Evolutionary conservation across 1,139 yeast species (phyloP), one percentile per base, ranked within the genome.

Genomic region (Hansenula sp.): DNA sequence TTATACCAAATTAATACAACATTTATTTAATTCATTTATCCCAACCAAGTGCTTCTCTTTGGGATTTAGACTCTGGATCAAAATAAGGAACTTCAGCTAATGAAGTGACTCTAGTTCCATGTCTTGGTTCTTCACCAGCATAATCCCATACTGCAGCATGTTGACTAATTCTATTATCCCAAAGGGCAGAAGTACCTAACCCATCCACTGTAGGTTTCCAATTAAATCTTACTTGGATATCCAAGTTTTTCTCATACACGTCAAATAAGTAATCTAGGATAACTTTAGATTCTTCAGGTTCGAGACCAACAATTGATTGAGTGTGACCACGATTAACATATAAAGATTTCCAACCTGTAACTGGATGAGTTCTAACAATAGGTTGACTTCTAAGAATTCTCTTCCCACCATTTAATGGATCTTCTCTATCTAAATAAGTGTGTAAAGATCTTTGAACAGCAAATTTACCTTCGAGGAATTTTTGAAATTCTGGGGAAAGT

Each of bases 341-440:
- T 52, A 73, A 60, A 9, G 68, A 60, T 55, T 72, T 73, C 76
- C 76, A 71, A 2, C 76, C 77, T 29, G 77, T 72, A n/a, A 69
- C 75, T n/a, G 77, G 78, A 45, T 72, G 74, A 4, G 76, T 71
- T 57, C 75, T 64, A 29, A 73, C 64, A 19, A 72, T 34, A 2
- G 76, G 76, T 50, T 72, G 77, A 36, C 57, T 63, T 44, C 66
- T 55, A 22, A 61, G 65, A 37, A 70, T 53, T 40, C 41, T 53
- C 53, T 60, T 61, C 14, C 72, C 68, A 6, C 74, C 74, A 31
- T 56, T 51, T 43, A 71, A 61, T 28, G 74, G 72, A 49, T 71
- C 68, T 14, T 60, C 56, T 36, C 71, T 53, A 52, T 68, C 72
- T 52, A 47, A 46, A 53, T 61, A 69, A 28, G 57, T 54, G 35